Evolutionary conservation across 208 protist genomes (phyloP).

Genomic region (Dictyostelium gargantuum): DNA sequence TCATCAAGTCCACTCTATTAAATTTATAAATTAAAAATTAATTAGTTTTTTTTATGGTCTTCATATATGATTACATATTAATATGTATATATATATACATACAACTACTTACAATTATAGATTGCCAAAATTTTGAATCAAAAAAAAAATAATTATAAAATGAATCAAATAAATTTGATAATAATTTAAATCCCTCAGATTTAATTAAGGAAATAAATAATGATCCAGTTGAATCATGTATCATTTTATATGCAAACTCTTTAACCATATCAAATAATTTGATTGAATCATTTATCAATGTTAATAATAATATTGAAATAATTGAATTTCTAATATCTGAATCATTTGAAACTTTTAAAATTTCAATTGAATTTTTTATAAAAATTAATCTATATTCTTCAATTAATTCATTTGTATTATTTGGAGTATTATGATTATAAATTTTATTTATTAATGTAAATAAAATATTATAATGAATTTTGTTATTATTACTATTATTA

Average conservation of each 20-base stretch:
- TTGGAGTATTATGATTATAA: not conserved
- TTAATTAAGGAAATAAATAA: not conserved
- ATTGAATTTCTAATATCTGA: not conserved
- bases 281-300: not conserved
- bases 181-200: conserved; percentile 10
- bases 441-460: not conserved
- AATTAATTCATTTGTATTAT: not conserved
- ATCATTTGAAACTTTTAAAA: not conserved
- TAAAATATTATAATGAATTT: not conserved
- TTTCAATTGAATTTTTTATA: not conserved
- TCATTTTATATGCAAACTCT: not conserved
- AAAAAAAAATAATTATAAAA: not conserved
- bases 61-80: too few relatives aligned
- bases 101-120: not conserved
- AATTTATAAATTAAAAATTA: not conserved
- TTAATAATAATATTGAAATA: not conserved
- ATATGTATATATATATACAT: not conserved
- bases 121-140: conserved; percentile 1
- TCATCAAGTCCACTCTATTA: conserved; percentile 1
- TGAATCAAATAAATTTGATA: not conserved
- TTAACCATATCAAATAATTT: not conserved
- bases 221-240: not conserved
- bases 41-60: too few relatives aligned
- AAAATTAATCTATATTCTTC: not conserved
- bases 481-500: too few relatives aligned